A percentile compares a stretch with the other conserved stretches of the same genome.
Evolutionary conservation across 2,329 filamentous ascomycete genomes (phyloP).

Genomic region (Calonectria crousiana): DNA sequence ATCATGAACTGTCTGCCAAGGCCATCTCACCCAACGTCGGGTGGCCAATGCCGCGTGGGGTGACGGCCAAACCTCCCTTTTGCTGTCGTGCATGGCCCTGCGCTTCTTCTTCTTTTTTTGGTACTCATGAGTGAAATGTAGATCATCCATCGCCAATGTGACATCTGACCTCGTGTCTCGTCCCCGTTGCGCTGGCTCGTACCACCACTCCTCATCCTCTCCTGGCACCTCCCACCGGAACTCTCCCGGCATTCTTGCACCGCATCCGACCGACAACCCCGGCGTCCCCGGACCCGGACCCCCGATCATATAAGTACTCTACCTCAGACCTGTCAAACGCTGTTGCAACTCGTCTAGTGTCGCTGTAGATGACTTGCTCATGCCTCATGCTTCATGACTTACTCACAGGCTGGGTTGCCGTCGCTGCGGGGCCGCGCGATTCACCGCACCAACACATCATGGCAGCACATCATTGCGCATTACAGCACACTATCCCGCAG

Average conservation of each 20-base stretch:
- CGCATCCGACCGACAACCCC: conserved; percentile 31
- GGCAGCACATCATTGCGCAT: conserved; percentile 8
- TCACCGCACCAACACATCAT: conserved; percentile 8
- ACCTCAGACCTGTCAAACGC: neutral
- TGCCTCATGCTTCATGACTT: conserved; percentile 1
- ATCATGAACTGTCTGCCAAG: conserved; percentile 22
- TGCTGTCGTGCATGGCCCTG: conserved; percentile 6
- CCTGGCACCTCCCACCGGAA: neutral
- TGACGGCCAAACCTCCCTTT: neutral
- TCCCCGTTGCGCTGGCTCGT: conserved; percentile 20
- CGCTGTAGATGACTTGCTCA: neutral
- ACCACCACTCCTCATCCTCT: neutral
- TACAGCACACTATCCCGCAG: neutral
- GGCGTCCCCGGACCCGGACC: conserved; percentile 36
- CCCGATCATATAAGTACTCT: conserved; percentile 18
- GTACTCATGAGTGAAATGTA: neutral
- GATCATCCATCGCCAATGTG: neutral
- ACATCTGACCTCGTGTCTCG: neutral
- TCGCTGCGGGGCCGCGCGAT: neutral
- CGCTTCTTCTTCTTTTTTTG: neutral
- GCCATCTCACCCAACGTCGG: neutral
- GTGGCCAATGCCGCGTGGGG: conserved; percentile 10
- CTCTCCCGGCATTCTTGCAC: conserved; percentile 27
- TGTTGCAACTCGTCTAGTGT: neutral
- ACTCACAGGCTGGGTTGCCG: neutral